These are phyloP conservation scores for Scopulariopsis brevicaulis DNA, from an alignment of 2,329 filamentous ascomycete species.

Conservation along the genomic window DNA sequence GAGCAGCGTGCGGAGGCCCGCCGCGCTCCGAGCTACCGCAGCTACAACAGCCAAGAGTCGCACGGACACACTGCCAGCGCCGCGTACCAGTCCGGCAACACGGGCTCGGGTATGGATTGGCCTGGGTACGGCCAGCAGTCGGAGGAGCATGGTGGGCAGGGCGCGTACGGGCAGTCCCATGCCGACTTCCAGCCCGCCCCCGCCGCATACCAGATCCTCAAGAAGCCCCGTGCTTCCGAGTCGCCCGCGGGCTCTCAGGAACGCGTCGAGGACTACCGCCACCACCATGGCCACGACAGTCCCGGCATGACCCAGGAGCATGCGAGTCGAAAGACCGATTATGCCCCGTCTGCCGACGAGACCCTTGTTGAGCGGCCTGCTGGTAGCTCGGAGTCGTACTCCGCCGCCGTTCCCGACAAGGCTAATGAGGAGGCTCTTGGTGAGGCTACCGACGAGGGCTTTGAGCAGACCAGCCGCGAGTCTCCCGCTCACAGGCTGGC, in stretches of 20 bases:
- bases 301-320: constrained; percentile 31
- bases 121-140: constrained; percentile 11
- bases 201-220: constrained; percentile 27
- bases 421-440: constrained; percentile 3
- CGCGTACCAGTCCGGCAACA: constrained; percentile 8
- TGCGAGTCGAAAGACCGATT: constrained; percentile 23
- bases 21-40: constrained; percentile 10
- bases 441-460: not conserved
- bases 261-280: constrained; percentile 22
- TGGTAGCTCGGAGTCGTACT: constrained; percentile 6
- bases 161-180: constrained; percentile 12
- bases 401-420: constrained; percentile 7
- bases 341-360: constrained; percentile 27
- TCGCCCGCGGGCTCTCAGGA: constrained; percentile 24
- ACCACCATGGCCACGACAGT: constrained; percentile 19
- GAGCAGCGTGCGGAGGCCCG: constrained; percentile 12
- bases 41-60: constrained; percentile 9
- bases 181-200: constrained; percentile 15
- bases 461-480: not conserved
- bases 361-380: constrained; percentile 7
- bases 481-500: not conserved
- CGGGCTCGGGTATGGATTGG: constrained; percentile 14
- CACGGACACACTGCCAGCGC: not conserved
- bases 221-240: constrained; percentile 31
- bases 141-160: constrained; percentile 14